Base-by-base conservation (phyloP, 345 rosid species). In the Cardamine resedifolia region DNA sequence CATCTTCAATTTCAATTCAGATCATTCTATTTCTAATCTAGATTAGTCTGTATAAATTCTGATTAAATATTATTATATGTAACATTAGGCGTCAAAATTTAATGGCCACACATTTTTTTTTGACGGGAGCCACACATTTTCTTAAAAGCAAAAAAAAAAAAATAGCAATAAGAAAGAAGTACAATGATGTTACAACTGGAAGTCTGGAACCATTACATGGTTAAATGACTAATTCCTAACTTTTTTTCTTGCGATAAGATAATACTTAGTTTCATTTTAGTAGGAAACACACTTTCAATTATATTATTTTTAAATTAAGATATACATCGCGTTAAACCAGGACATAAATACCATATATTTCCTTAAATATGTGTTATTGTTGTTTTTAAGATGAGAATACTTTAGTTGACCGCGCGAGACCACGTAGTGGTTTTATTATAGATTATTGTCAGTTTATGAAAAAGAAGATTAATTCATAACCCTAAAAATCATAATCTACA, bases 161-260 rank as follows among this genome's bases (percentile, higher is more conserved):
- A 3, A 1, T 20, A 38, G 36, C 58, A 48, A 55, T 68, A 58
- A 34, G 49, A 15, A 10, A 48, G 27, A 60, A n/a, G n/a, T n/a
- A 38, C 6, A 31, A 21, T 59, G 34, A 41, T 65, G 45, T 61
- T 58, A 36, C 67, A 58, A 58, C 28, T 30, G 61, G 44, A 58
- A 59, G 49, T 49, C 28, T 30, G 61, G 44, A 58, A 59, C 20
- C 73, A 23, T 51, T 59, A 67, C 55, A 59, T 36, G 24, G 44
- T 38, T 47, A 48, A 66, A 36, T 66, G 72, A 58, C 72, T 15
- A 48, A 27, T 66, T 49, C 72, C 78, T 48, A 66, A 73, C n/a
- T n/a, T 64, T 20, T 56, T 18, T 36, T 23, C 4, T 56, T 26
- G 31, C 9, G 41, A 57, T 66, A 36, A 27, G 44, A 66, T 58